A percentile compares a stretch with the other conserved stretches of the same genome.
These are phyloP conservation scores for Solanum pimpinellifolium DNA, from an alignment of 257 asterid genomes.

Conservation along the genomic window DNA sequence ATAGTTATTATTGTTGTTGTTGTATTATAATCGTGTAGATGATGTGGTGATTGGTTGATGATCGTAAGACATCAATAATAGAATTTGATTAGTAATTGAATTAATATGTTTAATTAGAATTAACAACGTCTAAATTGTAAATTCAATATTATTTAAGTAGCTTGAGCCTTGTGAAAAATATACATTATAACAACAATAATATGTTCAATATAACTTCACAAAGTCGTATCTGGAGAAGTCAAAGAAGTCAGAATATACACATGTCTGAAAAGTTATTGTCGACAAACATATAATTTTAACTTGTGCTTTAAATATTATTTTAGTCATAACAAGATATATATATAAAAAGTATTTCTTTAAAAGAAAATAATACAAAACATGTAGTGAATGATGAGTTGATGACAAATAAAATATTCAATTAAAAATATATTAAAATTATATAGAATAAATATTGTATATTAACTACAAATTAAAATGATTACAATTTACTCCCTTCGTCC, in stretches of 20 bases:
- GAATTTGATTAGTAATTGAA: background rate
- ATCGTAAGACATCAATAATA: background rate
- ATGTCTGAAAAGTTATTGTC: fast-evolving
- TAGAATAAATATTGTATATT: too few species aligned
- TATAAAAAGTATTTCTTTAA: too few species aligned
- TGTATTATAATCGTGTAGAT: background rate
- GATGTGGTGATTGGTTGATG: background rate
- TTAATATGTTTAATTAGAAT: background rate
- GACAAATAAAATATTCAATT: too few species aligned
- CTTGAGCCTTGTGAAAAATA: background rate
- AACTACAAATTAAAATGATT: too few species aligned
- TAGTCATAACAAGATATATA: background rate
- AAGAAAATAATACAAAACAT: background rate
- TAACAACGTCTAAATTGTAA: background rate
- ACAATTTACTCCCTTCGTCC: too few species aligned
- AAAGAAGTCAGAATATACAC: background rate
- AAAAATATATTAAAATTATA: too few species aligned
- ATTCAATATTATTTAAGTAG: background rate
- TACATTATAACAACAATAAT: too few species aligned
- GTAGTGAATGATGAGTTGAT: background rate
- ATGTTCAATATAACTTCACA: too few species aligned
- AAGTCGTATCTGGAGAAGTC: too few species aligned
- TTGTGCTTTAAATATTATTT: too few species aligned
- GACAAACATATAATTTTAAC: too few species aligned
- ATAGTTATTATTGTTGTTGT: background rate